Base-by-base conservation (phyloP, 768 basidiomycete genomes). In the Russula abietina region DNA sequence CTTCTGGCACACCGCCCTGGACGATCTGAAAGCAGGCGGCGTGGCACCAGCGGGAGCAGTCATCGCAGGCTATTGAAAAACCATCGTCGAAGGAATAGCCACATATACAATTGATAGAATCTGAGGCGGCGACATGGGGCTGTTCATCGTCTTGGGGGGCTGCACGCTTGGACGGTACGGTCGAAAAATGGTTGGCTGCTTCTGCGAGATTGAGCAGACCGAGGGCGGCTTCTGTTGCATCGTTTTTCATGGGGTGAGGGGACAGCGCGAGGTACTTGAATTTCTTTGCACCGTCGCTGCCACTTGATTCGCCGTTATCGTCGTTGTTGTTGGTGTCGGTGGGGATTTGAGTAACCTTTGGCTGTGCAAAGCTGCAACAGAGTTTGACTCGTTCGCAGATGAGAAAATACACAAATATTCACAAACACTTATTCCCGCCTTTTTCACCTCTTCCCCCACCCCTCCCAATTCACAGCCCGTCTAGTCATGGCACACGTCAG, bases 21-120 rank as follows among this genome's bases (percentile, higher is more conserved):
- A 77, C 74, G 65, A 89, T 85, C 52, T 77, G 81, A 67, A 88
- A 89, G 74, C 93, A 94, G 9, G 83, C 85, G 8, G 83, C 85
- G 74, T 95, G 93, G 68, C 87, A 88, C 91, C 93, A 94, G 43
- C 87, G 81, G 24, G 80, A 81, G 71, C 93, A 95, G 54, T 76
- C 71, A 72, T 94, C 93, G 75, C 93, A 95, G 11, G 87, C 89
- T 65, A 94, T 89, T 11, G 85, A 87, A 72, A 88, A 90, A 24
- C 91, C 91, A 71, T 92, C 91, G 73, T 92, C 92, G 70, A 84
- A 79, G 51, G 79, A 75, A 64, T 82, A 81, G 7, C 83, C 84
- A 72, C 91, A 94, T 62, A 91, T 88, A 71, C 92, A 94, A 51
- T 78, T 77, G 57, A 87, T 84, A 54, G 76, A 75, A 52, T 85